Base-by-base conservation (phyloP, 2,329 filamentous ascomycete genomes). In the Fusarium clavum region DNA sequence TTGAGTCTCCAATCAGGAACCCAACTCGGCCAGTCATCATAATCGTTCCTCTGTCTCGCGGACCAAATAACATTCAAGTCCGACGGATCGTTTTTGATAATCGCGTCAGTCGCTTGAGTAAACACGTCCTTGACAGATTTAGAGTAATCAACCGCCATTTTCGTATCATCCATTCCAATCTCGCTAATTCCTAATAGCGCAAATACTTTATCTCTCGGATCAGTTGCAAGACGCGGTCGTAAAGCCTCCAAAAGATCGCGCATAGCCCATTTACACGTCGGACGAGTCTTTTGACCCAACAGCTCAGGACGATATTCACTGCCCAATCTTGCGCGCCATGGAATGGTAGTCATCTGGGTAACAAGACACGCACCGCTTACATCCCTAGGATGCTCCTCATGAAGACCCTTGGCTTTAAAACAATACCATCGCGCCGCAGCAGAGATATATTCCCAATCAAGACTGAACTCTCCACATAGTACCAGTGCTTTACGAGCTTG, bases 1-100 rank as follows among this genome's bases (percentile, higher is more conserved):
- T 60, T 30, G 13, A 70, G 44, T 45, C 69, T 32, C 66, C 69
- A 72, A 34, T 72, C 70, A 2, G 69, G 69, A 14, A 72, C 70
- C 70, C 70, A 72, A 18, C 59, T 72, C 6, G 63, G 70, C 69
- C 70, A 72, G 12, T 22, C 48, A 16, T 20, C 38, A 11, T 68
- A 66, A 2, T 51, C 7, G 3, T 56, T 62, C 13, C 60, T 64
- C 11, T 61, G 67, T 45, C 70, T 38, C 1, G 70, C 70, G 14
- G 69, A 53, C 70, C 60, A 64, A 18, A 72, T 58, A 8, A 70
- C 52, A 3, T 63, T 53, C 1, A 72, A 44, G 10, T 68, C 69
- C 3, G 57, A 47, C 6, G 10, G 0, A n/a, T 64, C 52, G 5
- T 44, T 24, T 11, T 57, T 61, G n/a, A 72, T 70, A 5, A 72